Evolutionary conservation across 1,139 yeast species (phyloP).

Genomic region (Hansenula sp.): DNA sequence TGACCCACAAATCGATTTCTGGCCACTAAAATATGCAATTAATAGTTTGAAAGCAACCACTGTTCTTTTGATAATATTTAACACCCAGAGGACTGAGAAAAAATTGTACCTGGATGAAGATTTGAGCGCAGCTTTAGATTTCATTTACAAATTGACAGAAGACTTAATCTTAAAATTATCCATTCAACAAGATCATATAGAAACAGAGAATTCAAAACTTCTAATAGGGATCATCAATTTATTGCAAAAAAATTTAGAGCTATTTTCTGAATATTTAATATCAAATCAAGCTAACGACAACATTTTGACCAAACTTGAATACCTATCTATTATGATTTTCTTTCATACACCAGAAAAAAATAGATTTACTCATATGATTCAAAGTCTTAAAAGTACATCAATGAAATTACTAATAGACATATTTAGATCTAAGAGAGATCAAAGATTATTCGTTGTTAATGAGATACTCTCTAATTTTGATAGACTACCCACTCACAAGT

Average conservation of each 20-base stretch:
- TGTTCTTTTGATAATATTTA: constrained; percentile 38
- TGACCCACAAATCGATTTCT: constrained; percentile 4
- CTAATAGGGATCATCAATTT: constrained; percentile 14
- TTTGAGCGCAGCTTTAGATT: constrained; percentile 36
- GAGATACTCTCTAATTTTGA: constrained; percentile 54
- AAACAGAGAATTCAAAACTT: constrained; percentile 1
- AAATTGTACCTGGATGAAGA: constrained; percentile 42
- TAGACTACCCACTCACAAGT: constrained; percentile 40
- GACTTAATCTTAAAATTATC: constrained; percentile 27
- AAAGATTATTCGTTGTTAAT: constrained; percentile 52
- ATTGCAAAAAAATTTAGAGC: constrained; percentile 16
- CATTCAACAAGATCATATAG: not conserved
- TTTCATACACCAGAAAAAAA: constrained; percentile 24
- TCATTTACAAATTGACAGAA: constrained; percentile 34
- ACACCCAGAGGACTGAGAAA: constrained; percentile 36
- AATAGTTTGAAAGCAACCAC: constrained; percentile 35
- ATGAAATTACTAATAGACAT: constrained; percentile 39
- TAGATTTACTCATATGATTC: constrained; percentile 6
- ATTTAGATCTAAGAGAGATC: constrained; percentile 43
- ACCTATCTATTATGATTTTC: constrained; percentile 35
- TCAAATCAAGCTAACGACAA: constrained; percentile 37
- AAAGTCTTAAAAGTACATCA: constrained; percentile 27
- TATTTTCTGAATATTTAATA: constrained; percentile 13
- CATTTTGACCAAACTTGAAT: constrained; percentile 47
- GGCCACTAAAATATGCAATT: constrained; percentile 11